Conservation (phyloP, 768 basidiomycete species). For the Mrakia blollopis region DNA sequence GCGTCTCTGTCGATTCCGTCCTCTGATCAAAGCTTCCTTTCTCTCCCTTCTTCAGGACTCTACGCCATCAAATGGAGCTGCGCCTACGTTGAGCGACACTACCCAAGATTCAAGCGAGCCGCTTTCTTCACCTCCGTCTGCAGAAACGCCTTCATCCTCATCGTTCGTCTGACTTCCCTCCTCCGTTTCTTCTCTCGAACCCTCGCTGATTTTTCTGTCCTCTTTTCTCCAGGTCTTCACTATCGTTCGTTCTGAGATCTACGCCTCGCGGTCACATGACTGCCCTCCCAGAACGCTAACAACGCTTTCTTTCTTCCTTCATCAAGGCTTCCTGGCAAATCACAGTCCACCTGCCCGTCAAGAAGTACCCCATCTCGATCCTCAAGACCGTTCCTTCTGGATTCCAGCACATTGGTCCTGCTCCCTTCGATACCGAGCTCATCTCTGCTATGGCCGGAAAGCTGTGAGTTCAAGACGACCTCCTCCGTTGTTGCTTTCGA, state of each 20-base stretch:
- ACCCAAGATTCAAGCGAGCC: conserved; percentile 38
- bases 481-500: no score
- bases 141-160: conserved; percentile 53
- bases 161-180: conserved; percentile 47
- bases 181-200: no score
- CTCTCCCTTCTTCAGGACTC: conserved; percentile 23
- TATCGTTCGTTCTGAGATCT: no score
- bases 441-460: conserved; percentile 66
- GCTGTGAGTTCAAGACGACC: conserved; percentile 41
- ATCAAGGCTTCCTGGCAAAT: conserved; percentile 85
- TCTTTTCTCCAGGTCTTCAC: no score
- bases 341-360: conserved; percentile 55
- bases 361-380: conserved; percentile 75
- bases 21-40: no score
- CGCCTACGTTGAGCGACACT: conserved; percentile 36
- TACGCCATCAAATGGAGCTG: conserved; percentile 44
- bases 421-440: conserved; percentile 52
- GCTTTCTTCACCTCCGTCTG: conserved; percentile 63
- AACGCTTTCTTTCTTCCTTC: conserved; percentile 29
- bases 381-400: conserved; percentile 75
- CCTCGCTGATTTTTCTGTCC: no score
- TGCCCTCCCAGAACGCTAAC: no score
- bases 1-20: no score
- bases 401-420: conserved; percentile 51
- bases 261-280: no score